Evolutionary conservation across 208 protist genomes (phyloP), one percentile per base, ranked within the genome.

Genomic region (Phytomonas francai): DNA sequence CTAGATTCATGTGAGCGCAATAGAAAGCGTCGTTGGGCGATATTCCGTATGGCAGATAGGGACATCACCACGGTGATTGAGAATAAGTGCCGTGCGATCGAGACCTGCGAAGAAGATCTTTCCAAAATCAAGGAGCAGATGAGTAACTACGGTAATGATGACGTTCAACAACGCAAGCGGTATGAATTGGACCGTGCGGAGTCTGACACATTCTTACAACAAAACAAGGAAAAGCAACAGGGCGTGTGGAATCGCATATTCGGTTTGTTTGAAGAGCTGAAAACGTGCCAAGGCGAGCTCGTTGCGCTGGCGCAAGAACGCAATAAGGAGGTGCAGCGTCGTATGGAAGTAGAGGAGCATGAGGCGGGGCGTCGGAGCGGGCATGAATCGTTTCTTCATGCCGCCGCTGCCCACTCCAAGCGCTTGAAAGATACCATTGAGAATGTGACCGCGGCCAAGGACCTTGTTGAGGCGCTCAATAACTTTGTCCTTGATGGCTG

Each of bases 201-300:
- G 58, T 89, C 80, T 0, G 89, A 95, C 68, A 39, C 76, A 39
- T 97, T 90, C 60, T 63, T 97, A 27, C 76, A 85, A 68, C 81
- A 97, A 69, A 95, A 95, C 77, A 92, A 92, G 71, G 87, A 94
- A 70, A 88, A 94, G 70, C 91, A 97, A 78, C 85, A 93, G 63
- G 67, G 84, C 59, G 82, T 93, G 76, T 94, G 88, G 89, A 94
- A 97, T 71, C 83, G 84, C 51, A 76, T 97, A 33, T 91, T 86
- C 68, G 79, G 76, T 22, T 65, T 94, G n/a, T 88, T 84, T 59
- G 69, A 90, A 74, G 85, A 94, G 68, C 51, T 94, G 66, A 80
- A 89, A 67, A 65, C 59, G n/a, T 89, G 84, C 71, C 79, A 81
- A 60, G 77, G 59, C 25, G 88, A 96, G 54, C 79, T 96, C 49